phyloP scores from a whole-genome alignment of 768 basidiomycete genomes.

The Hydnum rufescens region DNA sequence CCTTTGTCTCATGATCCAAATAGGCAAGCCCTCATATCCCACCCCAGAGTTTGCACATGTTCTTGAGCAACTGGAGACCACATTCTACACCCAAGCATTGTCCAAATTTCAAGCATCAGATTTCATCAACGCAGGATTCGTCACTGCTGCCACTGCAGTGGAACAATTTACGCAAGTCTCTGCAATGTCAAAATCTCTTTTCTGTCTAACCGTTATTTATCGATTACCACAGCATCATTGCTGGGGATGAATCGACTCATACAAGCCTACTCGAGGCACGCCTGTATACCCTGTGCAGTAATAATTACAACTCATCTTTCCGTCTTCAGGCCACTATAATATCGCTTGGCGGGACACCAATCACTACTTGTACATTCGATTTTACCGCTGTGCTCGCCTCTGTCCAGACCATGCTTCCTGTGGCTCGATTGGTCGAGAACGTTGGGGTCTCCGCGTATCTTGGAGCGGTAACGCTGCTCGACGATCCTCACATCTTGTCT shows the following conservation, averaged over 20 bases:
- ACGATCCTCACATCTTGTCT: constrained; percentile 37
- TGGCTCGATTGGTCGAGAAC: constrained; percentile 56
- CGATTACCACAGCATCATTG: constrained; percentile 34
- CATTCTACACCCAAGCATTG: constrained; percentile 49
- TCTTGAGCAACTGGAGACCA: constrained; percentile 50
- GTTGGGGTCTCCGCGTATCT: constrained; percentile 50
- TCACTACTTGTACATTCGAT: constrained; percentile 45
- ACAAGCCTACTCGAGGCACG: constrained; percentile 14
- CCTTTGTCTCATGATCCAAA: constrained; percentile 1
- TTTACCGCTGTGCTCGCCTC: constrained; percentile 42
- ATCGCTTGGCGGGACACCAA: constrained; percentile 32
- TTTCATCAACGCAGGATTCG: constrained; percentile 47
- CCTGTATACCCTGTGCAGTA: neutral
- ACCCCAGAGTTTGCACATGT: constrained; percentile 53
- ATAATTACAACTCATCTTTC: constrained; percentile 1
- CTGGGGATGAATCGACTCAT: constrained; percentile 43
- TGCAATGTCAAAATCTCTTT: constrained; percentile 2
- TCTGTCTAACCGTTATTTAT: neutral
- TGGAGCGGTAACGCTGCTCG: constrained; percentile 44
- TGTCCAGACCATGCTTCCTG: constrained; percentile 47
- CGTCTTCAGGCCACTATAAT: constrained; percentile 21
- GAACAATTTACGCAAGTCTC: constrained; percentile 41
- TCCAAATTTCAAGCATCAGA: constrained; percentile 41
- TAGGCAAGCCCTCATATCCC: neutral
- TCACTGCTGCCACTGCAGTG: constrained; percentile 30